phyloP scores from a whole-genome alignment of 441 rosid species.

The Gossypium lobatum region DNA sequence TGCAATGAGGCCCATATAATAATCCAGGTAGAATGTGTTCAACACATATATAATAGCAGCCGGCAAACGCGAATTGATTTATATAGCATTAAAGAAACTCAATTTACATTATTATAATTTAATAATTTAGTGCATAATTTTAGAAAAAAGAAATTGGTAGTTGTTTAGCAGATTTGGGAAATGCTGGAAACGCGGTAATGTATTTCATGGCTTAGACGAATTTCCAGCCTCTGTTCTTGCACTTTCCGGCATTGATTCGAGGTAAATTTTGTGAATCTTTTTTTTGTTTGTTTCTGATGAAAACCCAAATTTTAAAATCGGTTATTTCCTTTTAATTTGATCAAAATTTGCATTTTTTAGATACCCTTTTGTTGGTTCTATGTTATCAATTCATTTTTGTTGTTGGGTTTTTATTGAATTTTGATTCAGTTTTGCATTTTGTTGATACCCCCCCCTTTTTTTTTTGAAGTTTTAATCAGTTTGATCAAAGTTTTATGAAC shows the following conservation, averaged over 20 bases:
- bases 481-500: not conserved
- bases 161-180: constrained; percentile 10
- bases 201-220: constrained; percentile 23
- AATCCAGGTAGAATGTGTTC: not conserved
- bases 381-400: not conserved
- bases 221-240: constrained; percentile 27
- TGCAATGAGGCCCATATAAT: not conserved
- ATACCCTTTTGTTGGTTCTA: constrained; percentile 11
- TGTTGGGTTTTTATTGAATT: not conserved
- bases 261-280: constrained; percentile 20
- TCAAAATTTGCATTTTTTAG: not conserved
- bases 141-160: not conserved
- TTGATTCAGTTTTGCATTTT: constrained; percentile 10
- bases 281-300: not conserved
- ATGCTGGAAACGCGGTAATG: constrained; percentile 23
- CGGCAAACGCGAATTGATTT: not conserved
- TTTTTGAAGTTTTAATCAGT: not conserved
- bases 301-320: not conserved
- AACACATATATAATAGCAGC: not conserved
- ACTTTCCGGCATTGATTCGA: constrained; percentile 20
- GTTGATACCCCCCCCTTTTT: not conserved
- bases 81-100: not conserved
- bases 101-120: not conserved
- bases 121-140: not conserved
- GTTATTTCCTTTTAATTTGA: constrained; percentile 3